A percentile compares a stretch with the other conserved stretches of the same genome.
Conservation (phyloP, 495 filamentous ascomycete species). For the Viridothelium virens region DNA sequence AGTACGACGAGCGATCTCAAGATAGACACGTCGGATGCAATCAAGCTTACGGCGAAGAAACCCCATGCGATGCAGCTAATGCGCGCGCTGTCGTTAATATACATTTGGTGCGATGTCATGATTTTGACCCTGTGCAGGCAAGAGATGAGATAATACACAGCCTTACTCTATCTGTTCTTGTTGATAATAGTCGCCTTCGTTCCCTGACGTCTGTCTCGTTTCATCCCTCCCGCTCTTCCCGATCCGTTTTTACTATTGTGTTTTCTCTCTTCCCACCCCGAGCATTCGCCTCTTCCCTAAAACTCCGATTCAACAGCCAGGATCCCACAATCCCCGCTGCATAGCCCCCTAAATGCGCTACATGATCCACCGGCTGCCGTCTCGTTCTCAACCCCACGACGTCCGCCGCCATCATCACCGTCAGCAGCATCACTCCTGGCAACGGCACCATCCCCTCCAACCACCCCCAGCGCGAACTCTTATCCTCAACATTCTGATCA, state of each 20-base stretch:
- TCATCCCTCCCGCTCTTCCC: neutral
- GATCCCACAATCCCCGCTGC: constrained; percentile 40
- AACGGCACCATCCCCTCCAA: constrained; percentile 45
- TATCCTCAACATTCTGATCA: constrained; percentile 29
- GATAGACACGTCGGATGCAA: neutral
- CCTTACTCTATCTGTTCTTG: neutral
- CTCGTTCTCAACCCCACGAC: constrained; percentile 38
- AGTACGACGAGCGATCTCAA: neutral
- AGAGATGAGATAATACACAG: neutral
- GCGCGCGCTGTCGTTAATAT: neutral
- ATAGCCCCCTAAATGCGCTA: constrained; percentile 66
- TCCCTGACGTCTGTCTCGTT: too few species aligned
- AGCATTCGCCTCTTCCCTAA: neutral
- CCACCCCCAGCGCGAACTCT: constrained; percentile 37
- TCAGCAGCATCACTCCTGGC: constrained; percentile 44
- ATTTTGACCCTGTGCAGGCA: neutral
- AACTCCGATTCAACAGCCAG: neutral
- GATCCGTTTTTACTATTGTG: too few species aligned
- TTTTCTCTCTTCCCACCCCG: neutral
- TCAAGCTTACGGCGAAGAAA: too few species aligned
- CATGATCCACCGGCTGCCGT: constrained; percentile 46
- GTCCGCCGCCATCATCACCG: constrained; percentile 42
- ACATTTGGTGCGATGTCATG: neutral
- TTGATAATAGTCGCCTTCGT: too few species aligned
- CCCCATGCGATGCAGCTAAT: too few species aligned